These are phyloP conservation scores for Boletus subcaerulescens DNA, from an alignment of 768 basidiomycete species.

Conservation along the genomic window DNA sequence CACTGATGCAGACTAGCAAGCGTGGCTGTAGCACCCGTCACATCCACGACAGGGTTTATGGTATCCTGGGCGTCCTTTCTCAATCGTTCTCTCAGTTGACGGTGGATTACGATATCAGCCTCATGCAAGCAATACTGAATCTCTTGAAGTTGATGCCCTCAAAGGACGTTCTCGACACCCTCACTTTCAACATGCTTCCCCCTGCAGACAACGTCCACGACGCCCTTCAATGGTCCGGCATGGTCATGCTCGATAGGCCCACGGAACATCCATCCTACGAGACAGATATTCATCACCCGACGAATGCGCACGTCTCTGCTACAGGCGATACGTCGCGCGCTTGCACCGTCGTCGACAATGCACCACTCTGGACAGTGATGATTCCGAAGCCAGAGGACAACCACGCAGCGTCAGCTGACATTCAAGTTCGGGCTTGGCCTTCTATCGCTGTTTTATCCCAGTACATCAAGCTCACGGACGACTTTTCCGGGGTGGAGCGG, in stretches of 20 bases:
- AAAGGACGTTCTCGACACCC: slow-evolving; percentile 9
- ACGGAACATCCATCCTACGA: slow-evolving; percentile 14
- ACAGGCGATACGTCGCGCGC: background rate
- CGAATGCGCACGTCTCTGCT: background rate
- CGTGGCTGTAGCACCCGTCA: background rate
- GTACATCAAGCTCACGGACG: background rate
- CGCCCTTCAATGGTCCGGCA: slow-evolving; percentile 8
- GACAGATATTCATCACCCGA: slow-evolving; percentile 2
- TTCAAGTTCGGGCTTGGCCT: background rate
- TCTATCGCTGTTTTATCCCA: background rate
- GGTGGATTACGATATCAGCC: background rate
- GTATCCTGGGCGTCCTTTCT: slow-evolving; percentile 7
- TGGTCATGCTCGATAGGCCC: slow-evolving; percentile 1
- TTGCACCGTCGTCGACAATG: background rate
- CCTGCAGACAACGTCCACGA: background rate
- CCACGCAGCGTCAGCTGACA: background rate
- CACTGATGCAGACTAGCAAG: slow-evolving; percentile 8
- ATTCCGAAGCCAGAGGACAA: background rate
- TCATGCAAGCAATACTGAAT: background rate
- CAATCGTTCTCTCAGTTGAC: background rate
- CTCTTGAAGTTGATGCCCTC: slow-evolving; percentile 9
- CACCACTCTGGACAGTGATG: slow-evolving; percentile 5
- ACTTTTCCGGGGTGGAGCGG: slow-evolving; percentile 7
- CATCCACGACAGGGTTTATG: slow-evolving; percentile 6
- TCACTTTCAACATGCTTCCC: slow-evolving; percentile 8